These are phyloP conservation scores for Quaeritorhiza haematococci DNA, from an alignment of 371 early-diverging fungal species.

Conservation along the genomic window DNA sequence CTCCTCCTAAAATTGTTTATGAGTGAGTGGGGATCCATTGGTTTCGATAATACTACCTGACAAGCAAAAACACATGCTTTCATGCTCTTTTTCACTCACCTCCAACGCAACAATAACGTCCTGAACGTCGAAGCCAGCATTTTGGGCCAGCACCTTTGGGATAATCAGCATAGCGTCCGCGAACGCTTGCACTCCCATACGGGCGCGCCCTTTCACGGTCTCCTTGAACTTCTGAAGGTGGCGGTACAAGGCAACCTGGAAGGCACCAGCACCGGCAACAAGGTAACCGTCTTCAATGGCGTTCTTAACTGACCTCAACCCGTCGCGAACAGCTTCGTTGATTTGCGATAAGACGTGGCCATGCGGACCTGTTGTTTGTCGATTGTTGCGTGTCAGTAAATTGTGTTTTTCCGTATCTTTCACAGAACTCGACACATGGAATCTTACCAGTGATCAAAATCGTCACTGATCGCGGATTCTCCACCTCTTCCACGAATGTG, in stretches of 20 bases:
- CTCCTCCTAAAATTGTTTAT: constrained; percentile 65
- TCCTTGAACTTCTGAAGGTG: constrained; percentile 85
- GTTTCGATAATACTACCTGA: constrained; percentile 4
- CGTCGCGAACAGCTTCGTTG: constrained; percentile 97
- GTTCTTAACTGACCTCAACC: constrained; percentile 96
- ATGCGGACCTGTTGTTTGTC: constrained; percentile 84
- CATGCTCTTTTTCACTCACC: constrained; percentile 13
- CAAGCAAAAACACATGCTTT: constrained; percentile 1
- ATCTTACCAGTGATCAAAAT: constrained; percentile 85
- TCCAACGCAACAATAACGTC: constrained; percentile 91
- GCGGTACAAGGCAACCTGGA: constrained; percentile 82
- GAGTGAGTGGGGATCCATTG: not conserved
- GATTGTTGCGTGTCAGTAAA: not conserved
- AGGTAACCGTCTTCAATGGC: constrained; percentile 90
- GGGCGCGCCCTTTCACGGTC: constrained; percentile 86
- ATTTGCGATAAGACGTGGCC: constrained; percentile 93
- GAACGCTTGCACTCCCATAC: constrained; percentile 95
- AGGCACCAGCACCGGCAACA: constrained; percentile 96
- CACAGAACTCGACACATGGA: not conserved
- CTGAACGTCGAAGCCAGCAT: constrained; percentile 96
- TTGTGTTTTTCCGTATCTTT: too few species aligned
- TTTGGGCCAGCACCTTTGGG: constrained; percentile 93
- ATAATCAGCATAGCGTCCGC: constrained; percentile 93
- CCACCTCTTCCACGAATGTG: constrained; percentile 98
- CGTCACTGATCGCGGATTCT: constrained; percentile 91